Percentiles rank a stretch among this genome's conserved stretches.
Evolutionary conservation across 148 eudicot genomes (phyloP).

Genomic region (Rhododendron henanense): DNA sequence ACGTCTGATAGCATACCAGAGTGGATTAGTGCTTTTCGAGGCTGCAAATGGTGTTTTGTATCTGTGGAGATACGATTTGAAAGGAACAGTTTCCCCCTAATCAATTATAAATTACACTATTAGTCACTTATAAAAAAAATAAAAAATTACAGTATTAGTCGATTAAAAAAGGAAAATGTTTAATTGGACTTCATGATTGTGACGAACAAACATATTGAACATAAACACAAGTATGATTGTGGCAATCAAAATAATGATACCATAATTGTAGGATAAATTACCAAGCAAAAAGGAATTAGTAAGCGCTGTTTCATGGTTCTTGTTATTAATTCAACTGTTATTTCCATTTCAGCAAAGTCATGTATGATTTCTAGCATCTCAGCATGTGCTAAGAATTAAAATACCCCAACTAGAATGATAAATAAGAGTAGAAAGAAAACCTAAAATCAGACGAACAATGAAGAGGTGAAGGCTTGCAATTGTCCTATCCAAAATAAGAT

Average conservation of each 20-base stretch:
- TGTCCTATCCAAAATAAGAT: neutral
- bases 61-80: slow-evolving; percentile 72
- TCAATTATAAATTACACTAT: slow-evolving; percentile 7
- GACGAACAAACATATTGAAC: neutral
- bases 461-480: neutral
- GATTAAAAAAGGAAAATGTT: neutral
- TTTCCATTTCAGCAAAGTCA: neutral
- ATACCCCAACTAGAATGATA: neutral
- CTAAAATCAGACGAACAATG: neutral
- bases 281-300: neutral
- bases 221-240: neutral
- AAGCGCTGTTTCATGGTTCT: neutral
- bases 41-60: slow-evolving; percentile 76
- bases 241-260: neutral
- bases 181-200: neutral
- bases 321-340: neutral
- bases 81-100: slow-evolving; percentile 77
- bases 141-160: neutral
- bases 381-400: neutral
- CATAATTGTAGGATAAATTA: neutral
- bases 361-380: neutral
- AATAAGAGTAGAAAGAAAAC: neutral
- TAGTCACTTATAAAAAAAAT: neutral
- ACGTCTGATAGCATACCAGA: slow-evolving; percentile 88
- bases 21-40: slow-evolving; percentile 64